phyloP scores from a whole-genome alignment of 306 rosid genomes.

The Cotoneaster glaucophyllus region DNA sequence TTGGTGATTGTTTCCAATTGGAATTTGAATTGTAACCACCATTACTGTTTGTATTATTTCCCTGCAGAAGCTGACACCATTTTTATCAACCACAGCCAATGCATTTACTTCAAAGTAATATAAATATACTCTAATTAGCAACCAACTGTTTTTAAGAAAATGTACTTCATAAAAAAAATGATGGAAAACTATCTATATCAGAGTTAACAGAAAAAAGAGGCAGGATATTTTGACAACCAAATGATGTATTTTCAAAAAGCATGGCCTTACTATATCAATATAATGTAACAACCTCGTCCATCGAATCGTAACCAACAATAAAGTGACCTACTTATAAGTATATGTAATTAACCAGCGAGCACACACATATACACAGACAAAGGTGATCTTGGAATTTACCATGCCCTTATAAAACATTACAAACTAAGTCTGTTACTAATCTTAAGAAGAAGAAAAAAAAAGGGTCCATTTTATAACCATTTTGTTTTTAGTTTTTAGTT shows the following conservation, averaged over 20 bases:
- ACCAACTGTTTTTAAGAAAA: background rate
- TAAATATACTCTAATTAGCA: background rate
- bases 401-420: background rate
- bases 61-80: conserved; percentile 39
- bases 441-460: background rate
- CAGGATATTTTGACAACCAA: background rate
- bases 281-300: background rate
- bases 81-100: conserved; percentile 4
- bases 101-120: conserved; percentile 1
- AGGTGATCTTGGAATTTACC: background rate
- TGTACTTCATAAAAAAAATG: background rate
- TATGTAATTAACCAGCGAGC: background rate
- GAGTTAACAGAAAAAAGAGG: background rate
- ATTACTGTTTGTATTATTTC: conserved; percentile 19
- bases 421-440: background rate
- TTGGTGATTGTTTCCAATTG: conserved; percentile 40
- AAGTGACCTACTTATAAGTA: background rate
- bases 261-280: background rate
- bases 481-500: no score
- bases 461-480: no score
- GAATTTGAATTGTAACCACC: conserved; percentile 44
- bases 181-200: background rate
- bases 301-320: background rate
- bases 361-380: background rate
- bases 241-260: background rate